Base-by-base conservation (phyloP, 345 rosid species). In the Atalantia buxifolia region DNA sequence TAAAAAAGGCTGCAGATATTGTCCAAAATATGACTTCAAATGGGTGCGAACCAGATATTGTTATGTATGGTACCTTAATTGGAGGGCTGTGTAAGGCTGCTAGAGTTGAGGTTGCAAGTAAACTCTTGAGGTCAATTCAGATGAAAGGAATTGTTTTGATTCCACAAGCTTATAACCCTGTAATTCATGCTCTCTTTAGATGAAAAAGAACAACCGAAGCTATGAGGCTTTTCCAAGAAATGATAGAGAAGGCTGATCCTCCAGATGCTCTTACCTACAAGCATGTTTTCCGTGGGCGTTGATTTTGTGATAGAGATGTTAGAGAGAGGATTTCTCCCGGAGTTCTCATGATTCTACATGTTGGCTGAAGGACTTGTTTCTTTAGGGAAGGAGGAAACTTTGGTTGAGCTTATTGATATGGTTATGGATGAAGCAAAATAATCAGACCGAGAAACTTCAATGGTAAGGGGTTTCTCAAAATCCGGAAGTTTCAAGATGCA, bases 51-150 rank as follows among this genome's bases (percentile, higher is more conserved):
- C 94, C 97, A 0, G 96, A 92, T 74, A 87, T 92, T 48, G 96
- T 95, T 59, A 93, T 96, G 1, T 93, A 93, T 18, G 97, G 94
- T 57, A 92, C 98, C 45, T 80, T 95, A 79, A 91, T 92, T 22
- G 86, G 89, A 6, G 99, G 99, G 31, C 87, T 93, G 40, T 95
- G 97, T 79, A 95, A 87, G 85, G 96, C 97, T 16, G 93, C 98
- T 72, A 88, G 96, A 84, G 83, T 88, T 4, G 91, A 93, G 67
- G 88, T 87, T 64, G 99, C 98, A 36, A 90, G 83, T 72, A 88
- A 79, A 83, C 88, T 95, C 76, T 82, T 95, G 16, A 87, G 94
- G 85, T 88, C 88, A 35, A 83, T 95, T 84, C 92, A 91, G 79
- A 89, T 90, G 89, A 90, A 95, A 84, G 97, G 97, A 75, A 86